Conservation (phyloP, 1,284 basidiomycete species). For the Laetiporus sulphureus region DNA sequence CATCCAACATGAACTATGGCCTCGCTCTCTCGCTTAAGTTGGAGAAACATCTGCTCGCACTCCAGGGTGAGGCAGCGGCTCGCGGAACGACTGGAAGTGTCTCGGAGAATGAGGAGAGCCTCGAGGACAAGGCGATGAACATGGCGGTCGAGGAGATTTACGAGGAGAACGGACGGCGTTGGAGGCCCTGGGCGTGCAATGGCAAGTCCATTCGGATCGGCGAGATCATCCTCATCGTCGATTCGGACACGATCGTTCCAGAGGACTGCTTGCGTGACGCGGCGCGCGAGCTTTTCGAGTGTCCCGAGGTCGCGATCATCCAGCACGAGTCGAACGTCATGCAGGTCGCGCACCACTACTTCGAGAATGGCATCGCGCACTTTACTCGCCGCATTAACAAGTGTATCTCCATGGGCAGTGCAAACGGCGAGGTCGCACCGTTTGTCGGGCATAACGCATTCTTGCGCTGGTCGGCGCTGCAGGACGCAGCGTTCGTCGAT, state of each 20-base stretch:
- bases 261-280: constrained; percentile 85
- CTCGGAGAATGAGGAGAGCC: constrained; percentile 28
- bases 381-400: constrained; percentile 78
- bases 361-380: constrained; percentile 80
- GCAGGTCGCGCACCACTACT: constrained; percentile 83
- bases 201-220: constrained; percentile 53
- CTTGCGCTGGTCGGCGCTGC: constrained; percentile 78
- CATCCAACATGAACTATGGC: constrained; percentile 54
- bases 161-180: constrained; percentile 45
- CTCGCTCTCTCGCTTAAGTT: constrained; percentile 43
- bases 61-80: constrained; percentile 35
- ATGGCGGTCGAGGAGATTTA: constrained; percentile 64
- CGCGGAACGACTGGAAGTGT: constrained; percentile 9
- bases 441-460: constrained; percentile 90
- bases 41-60: constrained; percentile 39
- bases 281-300: constrained; percentile 71
- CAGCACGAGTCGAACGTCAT: constrained; percentile 84
- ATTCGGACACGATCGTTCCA: constrained; percentile 83
- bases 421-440: constrained; percentile 77
- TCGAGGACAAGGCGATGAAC: constrained; percentile 60
- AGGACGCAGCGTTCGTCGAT: constrained; percentile 73
- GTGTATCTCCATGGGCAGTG: constrained; percentile 69
- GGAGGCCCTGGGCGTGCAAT: constrained; percentile 62
- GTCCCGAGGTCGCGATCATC: constrained; percentile 77
- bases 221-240: constrained; percentile 64